Percentiles rank a stretch among this genome's conserved stretches.
These are phyloP conservation scores for Termitomyces sp. DNA, from an alignment of 768 basidiomycete genomes.

Conservation along the genomic window DNA sequence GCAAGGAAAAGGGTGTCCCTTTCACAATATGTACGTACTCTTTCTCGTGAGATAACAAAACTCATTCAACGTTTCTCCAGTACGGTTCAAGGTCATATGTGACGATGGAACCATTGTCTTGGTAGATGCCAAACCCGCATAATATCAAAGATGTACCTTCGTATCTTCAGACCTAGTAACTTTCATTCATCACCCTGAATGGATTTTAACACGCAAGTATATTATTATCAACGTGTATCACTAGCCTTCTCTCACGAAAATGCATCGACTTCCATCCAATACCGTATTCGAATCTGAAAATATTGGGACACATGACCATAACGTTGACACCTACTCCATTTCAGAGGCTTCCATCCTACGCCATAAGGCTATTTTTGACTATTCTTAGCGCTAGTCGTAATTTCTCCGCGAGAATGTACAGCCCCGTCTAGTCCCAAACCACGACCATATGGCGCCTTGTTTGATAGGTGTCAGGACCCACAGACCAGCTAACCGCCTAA, in stretches of 20 bases:
- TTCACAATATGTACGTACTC: conserved; percentile 59
- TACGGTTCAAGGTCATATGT: conserved; percentile 62
- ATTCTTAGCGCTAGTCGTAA: background rate
- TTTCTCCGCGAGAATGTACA: background rate
- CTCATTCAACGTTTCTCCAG: conserved; percentile 24
- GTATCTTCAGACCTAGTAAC: background rate
- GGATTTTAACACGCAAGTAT: background rate
- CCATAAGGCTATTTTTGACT: background rate
- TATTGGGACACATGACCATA: background rate
- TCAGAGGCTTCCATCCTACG: background rate
- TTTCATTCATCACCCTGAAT: background rate
- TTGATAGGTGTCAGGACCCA: background rate
- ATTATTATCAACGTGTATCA: background rate
- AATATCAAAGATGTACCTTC: background rate
- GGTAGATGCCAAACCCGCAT: conserved; percentile 28
- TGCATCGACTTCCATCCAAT: background rate
- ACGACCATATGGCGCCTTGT: background rate
- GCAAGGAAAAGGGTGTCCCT: conserved; percentile 64
- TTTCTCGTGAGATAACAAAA: background rate
- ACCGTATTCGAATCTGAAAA: background rate
- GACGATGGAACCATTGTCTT: conserved; percentile 52
- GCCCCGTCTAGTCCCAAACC: background rate
- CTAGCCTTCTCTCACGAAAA: background rate
- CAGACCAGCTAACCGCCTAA: background rate
- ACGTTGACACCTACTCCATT: background rate